Percentiles rank a stretch among this genome's conserved stretches.
Conservation (phyloP, 768 basidiomycete genomes). For the Mycena galericulata region DNA sequence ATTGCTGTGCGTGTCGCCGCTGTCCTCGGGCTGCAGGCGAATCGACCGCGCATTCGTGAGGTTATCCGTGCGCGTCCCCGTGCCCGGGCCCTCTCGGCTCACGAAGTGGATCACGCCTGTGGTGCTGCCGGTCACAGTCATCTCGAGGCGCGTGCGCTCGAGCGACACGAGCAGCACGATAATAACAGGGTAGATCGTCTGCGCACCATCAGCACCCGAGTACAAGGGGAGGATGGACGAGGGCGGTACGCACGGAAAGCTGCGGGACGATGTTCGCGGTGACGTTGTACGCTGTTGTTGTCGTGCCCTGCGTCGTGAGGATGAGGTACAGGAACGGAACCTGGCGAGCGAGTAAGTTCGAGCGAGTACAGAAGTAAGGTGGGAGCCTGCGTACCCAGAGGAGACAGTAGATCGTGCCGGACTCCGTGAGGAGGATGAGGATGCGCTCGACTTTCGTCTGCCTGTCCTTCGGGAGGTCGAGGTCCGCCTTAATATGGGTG, state of each 20-base stretch:
- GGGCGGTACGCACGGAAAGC: slow-evolving; percentile 19
- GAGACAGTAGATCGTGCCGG: slow-evolving; percentile 32
- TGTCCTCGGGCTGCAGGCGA: no score
- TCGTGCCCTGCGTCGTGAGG: neutral
- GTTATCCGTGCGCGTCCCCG: no score
- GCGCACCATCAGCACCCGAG: neutral
- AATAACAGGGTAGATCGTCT: slow-evolving; percentile 27
- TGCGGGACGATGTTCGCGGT: slow-evolving; percentile 20
- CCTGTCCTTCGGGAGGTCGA: slow-evolving; percentile 9
- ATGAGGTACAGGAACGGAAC: neutral
- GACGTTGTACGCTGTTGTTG: slow-evolving; percentile 12
- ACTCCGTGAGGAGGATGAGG: slow-evolving; percentile 34
- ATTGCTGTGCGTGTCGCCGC: no score
- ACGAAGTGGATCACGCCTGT: slow-evolving; percentile 8
- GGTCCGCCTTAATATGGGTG: slow-evolving; percentile 12
- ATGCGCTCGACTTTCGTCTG: slow-evolving; percentile 28
- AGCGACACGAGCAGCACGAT: slow-evolving; percentile 29
- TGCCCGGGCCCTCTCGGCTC: no score
- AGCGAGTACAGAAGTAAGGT: neutral
- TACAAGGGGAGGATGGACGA: neutral
- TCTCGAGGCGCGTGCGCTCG: slow-evolving; percentile 22
- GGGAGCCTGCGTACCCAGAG: slow-evolving; percentile 28
- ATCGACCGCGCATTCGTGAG: no score
- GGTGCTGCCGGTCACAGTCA: neutral
- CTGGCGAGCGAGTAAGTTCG: no score